phyloP scores from a whole-genome alignment of 345 rosid species.

The Populus davidiana region DNA sequence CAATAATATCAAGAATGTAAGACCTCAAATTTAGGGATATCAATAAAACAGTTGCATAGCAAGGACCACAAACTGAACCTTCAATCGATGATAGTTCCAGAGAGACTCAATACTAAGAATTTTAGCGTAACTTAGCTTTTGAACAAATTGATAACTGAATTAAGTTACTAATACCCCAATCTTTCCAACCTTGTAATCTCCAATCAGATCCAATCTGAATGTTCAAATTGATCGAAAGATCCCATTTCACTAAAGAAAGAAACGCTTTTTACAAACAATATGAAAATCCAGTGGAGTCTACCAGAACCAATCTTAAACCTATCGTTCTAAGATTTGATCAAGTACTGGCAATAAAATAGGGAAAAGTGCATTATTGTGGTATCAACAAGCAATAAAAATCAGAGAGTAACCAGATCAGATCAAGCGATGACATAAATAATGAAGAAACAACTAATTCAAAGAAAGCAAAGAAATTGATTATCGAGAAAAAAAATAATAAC shows the following conservation, averaged over 20 bases:
- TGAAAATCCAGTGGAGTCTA: conserved; percentile 25
- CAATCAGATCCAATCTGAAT: conserved; percentile 34
- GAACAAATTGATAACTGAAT: conserved; percentile 1
- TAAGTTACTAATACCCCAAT: background rate
- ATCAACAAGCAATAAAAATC: conserved; percentile 7
- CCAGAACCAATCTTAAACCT: conserved; percentile 11
- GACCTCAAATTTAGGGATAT: background rate
- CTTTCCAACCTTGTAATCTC: conserved; percentile 5
- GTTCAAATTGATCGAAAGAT: conserved; percentile 36
- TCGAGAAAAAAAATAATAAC: conserved; percentile 8
- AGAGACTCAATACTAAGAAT: background rate
- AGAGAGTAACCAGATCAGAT: conserved; percentile 43
- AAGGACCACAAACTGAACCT: background rate
- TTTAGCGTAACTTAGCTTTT: background rate
- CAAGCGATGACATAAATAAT: conserved; percentile 14
- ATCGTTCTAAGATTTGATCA: conserved; percentile 7
- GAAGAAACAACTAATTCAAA: conserved; percentile 1
- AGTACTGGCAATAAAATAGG: background rate
- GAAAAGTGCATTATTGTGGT: conserved; percentile 1
- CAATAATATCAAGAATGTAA: background rate
- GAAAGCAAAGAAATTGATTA: conserved; percentile 3
- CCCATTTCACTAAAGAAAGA: conserved; percentile 11
- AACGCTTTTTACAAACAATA: conserved; percentile 5
- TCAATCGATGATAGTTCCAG: background rate
- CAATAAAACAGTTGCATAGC: conserved; percentile 12